Evolutionary conservation across 106 monocot species (phyloP), one percentile per base, ranked within the genome.

Genomic region (Acorus calamus): DNA sequence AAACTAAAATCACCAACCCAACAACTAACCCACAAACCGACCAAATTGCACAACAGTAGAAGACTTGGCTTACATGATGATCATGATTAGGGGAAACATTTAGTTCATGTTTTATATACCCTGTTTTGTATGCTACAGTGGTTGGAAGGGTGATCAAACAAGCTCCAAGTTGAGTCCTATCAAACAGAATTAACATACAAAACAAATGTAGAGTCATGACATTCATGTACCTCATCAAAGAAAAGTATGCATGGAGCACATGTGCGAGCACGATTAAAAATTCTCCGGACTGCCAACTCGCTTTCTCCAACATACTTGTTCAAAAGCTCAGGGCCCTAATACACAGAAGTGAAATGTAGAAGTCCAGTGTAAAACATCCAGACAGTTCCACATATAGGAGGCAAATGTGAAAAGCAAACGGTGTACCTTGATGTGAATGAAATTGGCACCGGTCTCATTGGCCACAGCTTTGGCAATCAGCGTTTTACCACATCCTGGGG

Each of bases 301-400:
- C 98, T 99, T 74, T 96, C 94, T 49, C 94, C 94, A 73, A 96
- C 94, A 70, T 82, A 90, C 70, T 96, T 96, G 67, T 84, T 90
- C 66, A 96, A 62, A 66, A 90, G 66, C 66, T 96, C 90, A 64
- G 94, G 90, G 3, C 90, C 94, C 94, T 96, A 58, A 71, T 42
- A 72, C 45, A 61, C 59, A 28, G 41, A 0, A 55, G 11, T 46
- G 14, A 69, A 12, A 59, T 8, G 11, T 42, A 51, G 1, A 65
- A 44, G 5, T n/a, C 3, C 44, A 70, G 11, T 44, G 6, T 54
- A 60, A 63, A 46, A 6, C 7, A 42, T 47, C 28, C 28, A 28
- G 14, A 62, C 7, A 14, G 12, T 4, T 12, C 9, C 46, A 53
- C 58, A 42, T 52, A 3, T 11, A 67, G 11, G 14, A 54, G 5